Evolutionary conservation across 2,329 filamentous ascomycete genomes (phyloP), one percentile per base, ranked within the genome.

Genomic region (Trichoderma atroviride): DNA sequence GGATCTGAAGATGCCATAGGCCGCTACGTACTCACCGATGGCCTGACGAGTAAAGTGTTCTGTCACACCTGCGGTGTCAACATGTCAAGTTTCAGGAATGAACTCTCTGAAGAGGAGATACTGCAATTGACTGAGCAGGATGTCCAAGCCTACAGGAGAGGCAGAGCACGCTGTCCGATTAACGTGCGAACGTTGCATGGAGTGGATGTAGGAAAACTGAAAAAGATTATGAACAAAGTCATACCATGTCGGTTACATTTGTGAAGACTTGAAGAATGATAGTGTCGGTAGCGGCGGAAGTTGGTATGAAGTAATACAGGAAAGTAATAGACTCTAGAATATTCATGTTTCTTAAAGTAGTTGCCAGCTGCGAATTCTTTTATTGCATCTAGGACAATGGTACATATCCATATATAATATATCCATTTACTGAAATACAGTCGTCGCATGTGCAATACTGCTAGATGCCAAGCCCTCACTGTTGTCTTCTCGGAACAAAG

Each of bases 1-100:
- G 83, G 74, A 67, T 73, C 68, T 13, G 72, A 76, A 7, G 80
- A 81, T 27, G 79, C 83, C 70, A 76, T 85, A 7, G 73, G 72
- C 3, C 71, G 71, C 2, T 85, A 85, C 74, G 13, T 63, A 10
- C 83, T 84, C 70, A 74, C 70, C n/a, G 63, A 69, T 22, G 71
- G 72, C 1, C 22, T 80, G 3, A 74, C 77, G 56, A 72, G 68
- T 68, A 86, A 85, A 78, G 74, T 74, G 0, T 87, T 87, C 71
- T 87, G 85, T 78, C 81, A 79, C 72, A 79, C 68, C 13, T 87
- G 85, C 71, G 84, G 83, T 68, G 79, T 85, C 22, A 73, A 76
- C n/a, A 35, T 86, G 58, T 77, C 76, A 57, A 82, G 82, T 71
- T 69, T 75, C 13, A 31, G 64, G 2, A 73, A 71, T 14, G 52